Percentiles rank a stretch among this genome's conserved stretches.
Conservation (phyloP, 208 protist genomes). For the Naegleria gruberi region DNA sequence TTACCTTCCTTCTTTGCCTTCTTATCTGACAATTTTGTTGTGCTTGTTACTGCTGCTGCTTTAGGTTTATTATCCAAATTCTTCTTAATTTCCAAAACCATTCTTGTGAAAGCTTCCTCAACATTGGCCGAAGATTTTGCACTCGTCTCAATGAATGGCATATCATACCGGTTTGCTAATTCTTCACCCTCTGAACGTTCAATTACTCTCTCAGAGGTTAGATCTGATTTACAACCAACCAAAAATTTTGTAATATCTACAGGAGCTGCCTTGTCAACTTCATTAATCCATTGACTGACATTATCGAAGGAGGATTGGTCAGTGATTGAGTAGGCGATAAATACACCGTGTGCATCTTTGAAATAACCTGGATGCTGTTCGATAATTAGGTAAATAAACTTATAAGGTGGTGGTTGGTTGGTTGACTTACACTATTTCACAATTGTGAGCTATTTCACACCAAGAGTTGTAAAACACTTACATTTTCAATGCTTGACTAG, state of each 20-base stretch:
- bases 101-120: background rate
- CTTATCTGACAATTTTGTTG: too few species aligned
- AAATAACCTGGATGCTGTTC: constrained; percentile 79
- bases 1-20: too few species aligned
- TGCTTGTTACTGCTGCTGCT: too few species aligned
- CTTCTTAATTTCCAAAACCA: too few species aligned
- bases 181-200: background rate
- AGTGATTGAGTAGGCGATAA: constrained; percentile 77
- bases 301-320: constrained; percentile 63
- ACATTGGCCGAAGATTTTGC: background rate
- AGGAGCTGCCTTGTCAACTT: constrained; percentile 34
- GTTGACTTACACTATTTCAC: too few species aligned
- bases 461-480: too few species aligned
- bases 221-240: constrained; percentile 35
- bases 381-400: too few species aligned
- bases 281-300: constrained; percentile 64
- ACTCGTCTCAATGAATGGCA: constrained; percentile 29
- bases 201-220: background rate
- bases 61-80: too few species aligned
- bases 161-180: constrained; percentile 17
- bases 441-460: too few species aligned
- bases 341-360: constrained; percentile 66
- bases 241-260: constrained; percentile 25
- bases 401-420: too few species aligned
- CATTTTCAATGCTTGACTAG: too few species aligned